Base-by-base conservation (phyloP, 2,329 filamentous ascomycete species). In the Ceratocystis colombiana region DNA sequence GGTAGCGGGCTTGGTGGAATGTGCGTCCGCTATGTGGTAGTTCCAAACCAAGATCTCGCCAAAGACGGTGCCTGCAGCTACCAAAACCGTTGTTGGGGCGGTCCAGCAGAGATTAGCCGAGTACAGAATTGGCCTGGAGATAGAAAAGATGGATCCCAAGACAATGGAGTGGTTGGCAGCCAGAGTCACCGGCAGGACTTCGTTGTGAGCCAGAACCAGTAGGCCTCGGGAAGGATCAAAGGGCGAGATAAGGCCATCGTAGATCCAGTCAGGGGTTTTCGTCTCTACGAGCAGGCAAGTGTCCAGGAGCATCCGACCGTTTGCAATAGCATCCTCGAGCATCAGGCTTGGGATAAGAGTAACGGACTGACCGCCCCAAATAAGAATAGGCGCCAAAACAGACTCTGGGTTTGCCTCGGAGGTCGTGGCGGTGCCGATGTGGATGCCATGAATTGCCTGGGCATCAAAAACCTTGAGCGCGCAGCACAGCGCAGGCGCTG, bases 11-110 rank as follows among this genome's bases (percentile, higher is more conserved):
- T 50, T 30, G 5, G 57, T 44, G 15, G 20, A 17, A 17, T 20
- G 44, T 17, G 37, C 66, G 2, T 59, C 8, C 61, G 63, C 44
- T n/a, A 80, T 70, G 61, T 77, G 76, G 70, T 84, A 91, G 70
- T 86, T 89, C 94, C 94, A 97, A 17, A 96, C 83, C 46, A 96
- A 80, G 44, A 99, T 88, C 74, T 97, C 92, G 2, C 94, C 94
- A 75, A 97, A 97, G 0, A 93, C 91, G 0, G 94, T 97, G 0
- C 94, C 94, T 2, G 89, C 89, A 5, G 90, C 90, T 63, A 96
- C 83, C 22, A 96, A 80, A 59, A 96, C 78, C 64, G 79, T 78
- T 57, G 79, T 77, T 5, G 74, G 65, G 5, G 80, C 79, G 6
- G 85, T 75, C 81, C 87, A 89, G 48, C 80, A 76, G 20, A 96